Evolutionary conservation across 208 protist species (phyloP).

Genomic region (Trichomonas vaginalis): DNA sequence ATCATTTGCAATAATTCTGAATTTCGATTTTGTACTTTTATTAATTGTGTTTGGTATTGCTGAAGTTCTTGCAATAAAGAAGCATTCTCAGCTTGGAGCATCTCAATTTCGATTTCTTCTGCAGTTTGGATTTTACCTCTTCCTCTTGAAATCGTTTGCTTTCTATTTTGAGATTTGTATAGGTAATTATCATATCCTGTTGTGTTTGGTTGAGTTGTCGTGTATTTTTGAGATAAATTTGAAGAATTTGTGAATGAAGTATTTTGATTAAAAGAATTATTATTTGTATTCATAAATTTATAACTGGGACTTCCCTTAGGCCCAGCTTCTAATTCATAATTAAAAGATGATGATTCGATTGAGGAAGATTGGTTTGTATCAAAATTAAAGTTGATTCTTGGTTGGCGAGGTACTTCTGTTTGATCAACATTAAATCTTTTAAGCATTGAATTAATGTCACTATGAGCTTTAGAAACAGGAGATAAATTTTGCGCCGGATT

Average conservation of each 20-base stretch:
- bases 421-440: background rate
- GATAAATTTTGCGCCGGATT: background rate
- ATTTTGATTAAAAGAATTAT: background rate
- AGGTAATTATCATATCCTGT: no score
- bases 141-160: background rate
- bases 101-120: background rate
- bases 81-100: background rate
- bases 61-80: background rate
- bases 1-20: background rate
- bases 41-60: background rate
- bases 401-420: background rate
- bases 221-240: background rate
- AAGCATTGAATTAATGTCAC: background rate
- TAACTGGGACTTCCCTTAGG: background rate
- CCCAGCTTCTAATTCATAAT: background rate
- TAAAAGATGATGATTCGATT: background rate
- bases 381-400: background rate
- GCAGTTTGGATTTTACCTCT: background rate
- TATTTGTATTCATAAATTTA: background rate
- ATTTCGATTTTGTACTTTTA: background rate
- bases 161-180: background rate
- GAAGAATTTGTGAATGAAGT: no score
- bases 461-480: background rate
- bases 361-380: background rate
- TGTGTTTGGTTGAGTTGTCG: background rate